Evolutionary conservation across 2,329 filamentous ascomycete genomes (phyloP).

Genomic region (Raffaelea arxii): DNA sequence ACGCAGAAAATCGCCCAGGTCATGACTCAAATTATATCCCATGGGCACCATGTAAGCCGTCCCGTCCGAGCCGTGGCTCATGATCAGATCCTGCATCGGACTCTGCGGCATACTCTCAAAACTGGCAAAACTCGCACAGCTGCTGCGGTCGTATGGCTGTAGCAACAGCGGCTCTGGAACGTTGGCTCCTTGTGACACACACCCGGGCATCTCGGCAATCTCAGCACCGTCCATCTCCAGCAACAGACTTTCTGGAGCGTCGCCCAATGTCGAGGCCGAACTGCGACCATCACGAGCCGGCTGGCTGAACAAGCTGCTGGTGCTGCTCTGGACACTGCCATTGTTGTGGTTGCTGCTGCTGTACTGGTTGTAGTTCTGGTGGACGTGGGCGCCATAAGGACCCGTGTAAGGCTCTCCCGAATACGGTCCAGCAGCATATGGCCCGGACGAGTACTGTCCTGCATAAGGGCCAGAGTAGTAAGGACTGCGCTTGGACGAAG

Average conservation of each 20-base stretch:
- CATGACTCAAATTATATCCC: constrained; percentile 51
- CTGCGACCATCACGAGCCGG: neutral
- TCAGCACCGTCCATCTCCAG: neutral
- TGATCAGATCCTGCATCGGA: constrained; percentile 38
- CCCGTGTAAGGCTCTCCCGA: no score
- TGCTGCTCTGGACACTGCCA: constrained; percentile 6
- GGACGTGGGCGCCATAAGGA: no score
- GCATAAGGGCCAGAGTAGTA: no score
- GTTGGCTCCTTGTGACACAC: no score
- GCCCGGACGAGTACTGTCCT: no score
- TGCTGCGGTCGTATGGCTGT: constrained; percentile 2
- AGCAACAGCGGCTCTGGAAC: neutral
- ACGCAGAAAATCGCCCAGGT: constrained; percentile 47
- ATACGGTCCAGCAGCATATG: no score
- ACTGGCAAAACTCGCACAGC: constrained; percentile 20
- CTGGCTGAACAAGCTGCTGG: constrained; percentile 8
- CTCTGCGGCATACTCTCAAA: constrained; percentile 38
- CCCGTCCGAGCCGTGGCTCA: constrained; percentile 27
- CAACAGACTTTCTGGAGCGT: neutral
- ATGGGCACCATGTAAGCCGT: constrained; percentile 38
- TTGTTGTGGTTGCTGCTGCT: constrained; percentile 13
- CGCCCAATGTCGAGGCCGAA: neutral
- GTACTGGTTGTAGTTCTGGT: no score
- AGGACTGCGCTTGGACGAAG: constrained; percentile 2
- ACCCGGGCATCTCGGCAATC: constrained; percentile 7